phyloP scores from a whole-genome alignment of 306 rosid genomes.

The Rosa rugosa region DNA sequence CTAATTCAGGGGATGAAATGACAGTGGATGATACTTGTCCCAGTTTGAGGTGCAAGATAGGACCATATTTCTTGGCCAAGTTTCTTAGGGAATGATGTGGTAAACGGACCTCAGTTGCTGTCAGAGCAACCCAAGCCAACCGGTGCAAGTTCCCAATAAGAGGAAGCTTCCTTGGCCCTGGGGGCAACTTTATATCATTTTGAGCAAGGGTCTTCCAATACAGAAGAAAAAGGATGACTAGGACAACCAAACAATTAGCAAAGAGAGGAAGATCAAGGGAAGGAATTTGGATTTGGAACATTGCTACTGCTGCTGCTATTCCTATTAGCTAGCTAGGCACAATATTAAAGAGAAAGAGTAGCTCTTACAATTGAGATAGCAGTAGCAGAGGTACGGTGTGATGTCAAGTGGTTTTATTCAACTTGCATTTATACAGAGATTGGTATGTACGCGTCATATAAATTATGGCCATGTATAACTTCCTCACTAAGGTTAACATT shows the following conservation, averaged over 20 bases:
- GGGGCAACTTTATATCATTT: not conserved
- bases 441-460: too few relatives aligned
- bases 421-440: not conserved
- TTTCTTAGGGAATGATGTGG: conserved; percentile 14
- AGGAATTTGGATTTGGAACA: not conserved
- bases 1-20: conserved; percentile 38
- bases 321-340: not conserved
- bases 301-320: not conserved
- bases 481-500: too few relatives aligned
- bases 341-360: not conserved
- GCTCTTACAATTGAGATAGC: not conserved
- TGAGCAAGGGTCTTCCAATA: not conserved
- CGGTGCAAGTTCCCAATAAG: conserved; percentile 8
- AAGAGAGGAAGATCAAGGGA: not conserved
- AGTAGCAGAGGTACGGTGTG: not conserved
- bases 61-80: conserved; percentile 35
- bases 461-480: too few relatives aligned
- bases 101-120: not conserved
- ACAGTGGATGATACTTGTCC: conserved; percentile 35
- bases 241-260: not conserved
- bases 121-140: not conserved
- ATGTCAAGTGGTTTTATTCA: not conserved
- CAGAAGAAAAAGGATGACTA: not conserved
- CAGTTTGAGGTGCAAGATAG: conserved; percentile 40
- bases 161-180: conserved; percentile 8